Evolutionary conservation across 371 early-diverging fungal species (phyloP), one percentile per base, ranked within the genome.

Genomic region (Neoconidiobolus thromboides): DNA sequence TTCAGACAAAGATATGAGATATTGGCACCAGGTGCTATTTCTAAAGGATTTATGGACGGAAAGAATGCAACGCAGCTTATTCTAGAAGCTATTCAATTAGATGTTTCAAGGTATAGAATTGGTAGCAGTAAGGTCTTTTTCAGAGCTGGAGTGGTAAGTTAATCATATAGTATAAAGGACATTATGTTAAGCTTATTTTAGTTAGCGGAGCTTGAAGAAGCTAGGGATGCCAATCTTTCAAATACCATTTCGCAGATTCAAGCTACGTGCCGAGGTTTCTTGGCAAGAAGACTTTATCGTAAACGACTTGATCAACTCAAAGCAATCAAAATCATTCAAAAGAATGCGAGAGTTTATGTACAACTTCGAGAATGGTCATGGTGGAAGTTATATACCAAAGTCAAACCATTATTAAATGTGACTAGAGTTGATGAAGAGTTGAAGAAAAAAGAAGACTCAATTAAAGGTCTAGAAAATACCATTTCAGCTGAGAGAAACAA

Each of bases 91-190:
- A 67, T 93, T 55, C 65, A 75, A 52, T 69, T 95, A 62, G 89
- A 91, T 63, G 69, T 71, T 49, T 77, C 76, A 4, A 80, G 85
- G 65, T 99, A 88, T 69, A 82, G 91, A 26, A 78, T 99, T 50
- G 99, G 99, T 56, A 79, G 76, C 36, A 89, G 87, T 60, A 99
- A 95, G 69, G 92, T 99, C 37, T 99, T 99, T 69, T 99, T 99
- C 83, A 81, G 89, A 6, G 93, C 99, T 38, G 97, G 99, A 5
- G 95, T 98, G 63, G 26, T 26, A 26, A 26, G 26, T 26, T 26
- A 26, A 26, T 26, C 26, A 26, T 26, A 26, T 26, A 26, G 26
- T 26, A 26, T 26, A 26, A 26, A 26, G 26, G 26, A 26, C 26
- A 26, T 26, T 26, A 26, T 26, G 26, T 26, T 26, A 26, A 26